These are phyloP conservation scores for Takashimella tepidaria DNA, from an alignment of 1,284 basidiomycete species.

Conservation along the genomic window DNA sequence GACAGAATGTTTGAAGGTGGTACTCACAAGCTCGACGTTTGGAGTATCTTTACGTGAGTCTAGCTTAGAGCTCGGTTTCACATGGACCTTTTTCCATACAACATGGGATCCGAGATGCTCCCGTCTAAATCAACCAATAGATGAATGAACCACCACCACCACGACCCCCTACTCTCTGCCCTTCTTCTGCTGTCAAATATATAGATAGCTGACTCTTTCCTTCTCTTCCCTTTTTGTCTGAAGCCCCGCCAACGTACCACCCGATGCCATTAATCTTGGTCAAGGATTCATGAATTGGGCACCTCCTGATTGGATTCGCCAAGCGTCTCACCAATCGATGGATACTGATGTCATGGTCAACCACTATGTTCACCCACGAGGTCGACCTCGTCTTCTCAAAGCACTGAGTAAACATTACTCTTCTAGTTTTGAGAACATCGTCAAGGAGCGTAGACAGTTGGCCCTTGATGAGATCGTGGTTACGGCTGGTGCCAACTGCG, in stretches of 20 bases:
- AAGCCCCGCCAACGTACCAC: slow-evolving; percentile 76
- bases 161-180: no score
- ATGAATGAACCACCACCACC: no score
- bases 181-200: no score
- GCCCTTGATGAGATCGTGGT: slow-evolving; percentile 88
- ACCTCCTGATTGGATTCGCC: slow-evolving; percentile 75
- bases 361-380: slow-evolving; percentile 88
- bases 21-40: slow-evolving; percentile 65
- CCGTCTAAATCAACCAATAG: no score
- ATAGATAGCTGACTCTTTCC: neutral
- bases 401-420: slow-evolving; percentile 77
- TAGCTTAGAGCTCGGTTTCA: neutral
- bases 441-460: slow-evolving; percentile 57
- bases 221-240: neutral
- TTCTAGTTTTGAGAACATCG: slow-evolving; percentile 55
- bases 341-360: slow-evolving; percentile 61
- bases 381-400: slow-evolving; percentile 74
- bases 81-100: no score
- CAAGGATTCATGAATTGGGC: slow-evolving; percentile 85
- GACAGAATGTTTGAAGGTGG: slow-evolving; percentile 44
- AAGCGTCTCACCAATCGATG: slow-evolving; percentile 69
- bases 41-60: slow-evolving; percentile 84
- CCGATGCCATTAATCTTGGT: slow-evolving; percentile 84
- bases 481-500: slow-evolving; percentile 94
- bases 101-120: no score